Conservation (phyloP, 257 asterid genomes). For the Solanum raphanifolium region DNA sequence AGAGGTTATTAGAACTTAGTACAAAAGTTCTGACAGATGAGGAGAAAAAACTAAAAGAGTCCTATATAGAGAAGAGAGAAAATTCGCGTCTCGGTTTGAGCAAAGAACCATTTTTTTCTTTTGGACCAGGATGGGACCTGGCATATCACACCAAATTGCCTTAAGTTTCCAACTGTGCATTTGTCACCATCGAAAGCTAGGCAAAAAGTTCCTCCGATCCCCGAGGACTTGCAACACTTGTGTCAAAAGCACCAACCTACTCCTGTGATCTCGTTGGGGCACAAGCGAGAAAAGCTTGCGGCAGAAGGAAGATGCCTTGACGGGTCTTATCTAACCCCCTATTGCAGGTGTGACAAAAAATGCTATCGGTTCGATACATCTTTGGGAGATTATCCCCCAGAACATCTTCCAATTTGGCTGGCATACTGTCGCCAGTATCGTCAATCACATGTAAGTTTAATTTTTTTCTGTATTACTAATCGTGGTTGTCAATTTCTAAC, state of each 20-base stretch:
- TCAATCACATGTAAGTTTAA: no score
- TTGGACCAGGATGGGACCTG: background rate
- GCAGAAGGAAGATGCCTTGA: background rate
- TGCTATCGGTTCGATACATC: no score
- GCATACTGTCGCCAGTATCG: no score
- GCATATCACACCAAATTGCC: background rate
- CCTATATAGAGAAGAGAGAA: background rate
- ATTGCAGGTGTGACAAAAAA: no score
- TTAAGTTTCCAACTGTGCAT: background rate
- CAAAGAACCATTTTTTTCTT: background rate
- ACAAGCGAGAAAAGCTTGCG: background rate
- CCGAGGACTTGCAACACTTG: background rate
- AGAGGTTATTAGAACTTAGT: background rate
- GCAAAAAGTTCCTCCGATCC: background rate
- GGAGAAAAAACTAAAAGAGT: background rate
- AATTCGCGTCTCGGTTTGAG: background rate
- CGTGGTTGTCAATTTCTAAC: no score
- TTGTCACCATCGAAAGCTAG: no score
- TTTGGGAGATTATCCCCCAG: no score
- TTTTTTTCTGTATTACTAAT: no score
- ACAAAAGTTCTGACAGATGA: background rate
- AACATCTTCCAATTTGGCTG: no score
- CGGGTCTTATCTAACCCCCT: background rate
- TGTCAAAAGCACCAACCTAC: background rate
- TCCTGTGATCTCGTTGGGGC: background rate